Base-by-base conservation (phyloP, 768 basidiomycete species). In the Boletus subparvulus region DNA sequence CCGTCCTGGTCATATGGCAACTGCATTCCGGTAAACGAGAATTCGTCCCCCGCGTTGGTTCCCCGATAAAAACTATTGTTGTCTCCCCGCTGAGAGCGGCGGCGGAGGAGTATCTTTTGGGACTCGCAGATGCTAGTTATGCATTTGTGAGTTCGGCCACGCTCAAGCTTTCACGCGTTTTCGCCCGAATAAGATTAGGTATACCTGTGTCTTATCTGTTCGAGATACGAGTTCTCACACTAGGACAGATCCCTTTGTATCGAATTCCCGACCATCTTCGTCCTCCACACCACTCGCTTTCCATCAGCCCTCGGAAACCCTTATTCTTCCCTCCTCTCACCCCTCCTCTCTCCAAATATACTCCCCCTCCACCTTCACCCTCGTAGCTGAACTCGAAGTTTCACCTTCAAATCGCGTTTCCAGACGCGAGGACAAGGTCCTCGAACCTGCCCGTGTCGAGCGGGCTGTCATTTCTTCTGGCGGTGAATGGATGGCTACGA, bases 1-100 rank as follows among this genome's bases (percentile, higher is more conserved):
- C 90, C 33, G 96, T 98, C 11, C 73, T 99, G n/a, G 95, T 98
- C 39, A 88, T 96, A 56, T 99, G 97, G 97, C 93, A 97, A 68
- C 70, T 99, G 41, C 87, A 92, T 60, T 85, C 88, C 0, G 90
- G 91, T 6, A 90, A 86, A 71, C 88, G 86, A 68, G 94, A 97
- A 70, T 98, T 92, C 67, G 83, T 98, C 2, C 94, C 97, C 33
- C 85, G 97, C 49, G 79, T 98, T 12, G 95, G 96, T 17, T 87
- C 93, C 4, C 86, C 94, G 6, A 90, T 98, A 52, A 81, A 79
- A 64, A 85, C 83, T 36, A 78, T 95, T 35, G 79, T 85, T 4
- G 75, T 90, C 42, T 80, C 79, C 8, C 82, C 77, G 50, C 68
- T 72, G n/a, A 78, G 70, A 46, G 74, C 74, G 13, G 54, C 62